These are phyloP conservation scores for Ogataea parapolymorpha DNA, from an alignment of 805 yeast genomes.

Conservation along the genomic window DNA sequence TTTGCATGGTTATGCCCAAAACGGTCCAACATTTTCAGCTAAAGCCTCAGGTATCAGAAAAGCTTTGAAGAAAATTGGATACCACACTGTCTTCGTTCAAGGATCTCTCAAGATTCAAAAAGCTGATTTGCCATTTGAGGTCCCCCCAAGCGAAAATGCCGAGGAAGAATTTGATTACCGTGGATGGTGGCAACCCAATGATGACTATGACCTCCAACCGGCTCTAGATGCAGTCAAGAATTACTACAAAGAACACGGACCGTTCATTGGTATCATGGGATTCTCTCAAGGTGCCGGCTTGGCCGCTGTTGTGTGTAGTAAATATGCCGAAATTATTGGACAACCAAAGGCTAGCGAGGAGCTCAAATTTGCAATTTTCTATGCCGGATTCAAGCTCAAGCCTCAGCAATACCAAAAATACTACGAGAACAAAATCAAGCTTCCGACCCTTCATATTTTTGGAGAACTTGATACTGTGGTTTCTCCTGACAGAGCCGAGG, in stretches of 20 bases:
- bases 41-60: constrained; percentile 90
- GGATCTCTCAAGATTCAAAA: constrained; percentile 69
- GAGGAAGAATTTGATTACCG: constrained; percentile 29
- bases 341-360: constrained; percentile 39
- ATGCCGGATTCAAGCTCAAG: constrained; percentile 54
- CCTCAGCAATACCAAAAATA: constrained; percentile 28
- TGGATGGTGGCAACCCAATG: constrained; percentile 74
- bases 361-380: constrained; percentile 71
- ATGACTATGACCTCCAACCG: constrained; percentile 32
- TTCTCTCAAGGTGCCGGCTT: constrained; percentile 95
- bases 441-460: constrained; percentile 65
- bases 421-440: constrained; percentile 27
- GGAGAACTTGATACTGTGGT: constrained; percentile 91
- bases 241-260: constrained; percentile 60
- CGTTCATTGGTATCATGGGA: constrained; percentile 85
- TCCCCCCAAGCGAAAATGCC: constrained; percentile 30
- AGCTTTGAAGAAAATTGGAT: constrained; percentile 56
- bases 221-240: constrained; percentile 49
- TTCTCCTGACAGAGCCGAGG: constrained; percentile 63
- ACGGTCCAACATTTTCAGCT: constrained; percentile 76
- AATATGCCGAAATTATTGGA: constrained; percentile 49
- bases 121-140: constrained; percentile 70
- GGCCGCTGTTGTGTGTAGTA: constrained; percentile 64
- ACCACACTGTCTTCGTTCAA: constrained; percentile 71
- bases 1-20: constrained; percentile 88